Evolutionary conservation across 2,329 filamentous ascomycete species (phyloP).

Genomic region (Pseudogymnoascus sp.): DNA sequence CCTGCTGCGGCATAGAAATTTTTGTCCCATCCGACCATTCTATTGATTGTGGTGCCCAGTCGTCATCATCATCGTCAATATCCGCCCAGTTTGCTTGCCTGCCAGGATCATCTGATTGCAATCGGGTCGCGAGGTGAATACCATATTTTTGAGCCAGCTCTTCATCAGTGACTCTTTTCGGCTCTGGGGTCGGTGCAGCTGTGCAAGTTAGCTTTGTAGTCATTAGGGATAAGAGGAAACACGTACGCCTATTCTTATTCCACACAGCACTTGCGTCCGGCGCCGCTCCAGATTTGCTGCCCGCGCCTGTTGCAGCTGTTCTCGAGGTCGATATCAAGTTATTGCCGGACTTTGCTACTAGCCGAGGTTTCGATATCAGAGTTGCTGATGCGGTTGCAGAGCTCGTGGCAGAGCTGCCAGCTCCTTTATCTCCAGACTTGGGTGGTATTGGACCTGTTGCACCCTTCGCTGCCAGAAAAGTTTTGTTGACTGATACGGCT

Average conservation of each 20-base stretch:
- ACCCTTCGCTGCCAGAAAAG: slow-evolving; percentile 69
- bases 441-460: slow-evolving; percentile 37
- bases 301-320: slow-evolving; percentile 39
- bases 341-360: slow-evolving; percentile 68
- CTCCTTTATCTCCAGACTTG: slow-evolving; percentile 46
- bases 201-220: slow-evolving; percentile 22
- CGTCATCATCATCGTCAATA: slow-evolving; percentile 81
- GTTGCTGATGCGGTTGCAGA: slow-evolving; percentile 40
- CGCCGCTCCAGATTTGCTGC: slow-evolving; percentile 49
- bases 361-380: slow-evolving; percentile 56
- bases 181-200: slow-evolving; percentile 61
- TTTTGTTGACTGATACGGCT: slow-evolving; percentile 78
- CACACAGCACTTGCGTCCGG: slow-evolving; percentile 72
- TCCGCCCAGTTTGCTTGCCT: slow-evolving; percentile 84
- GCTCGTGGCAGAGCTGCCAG: slow-evolving; percentile 32
- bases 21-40: slow-evolving; percentile 87
- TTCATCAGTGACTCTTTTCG: slow-evolving; percentile 79
- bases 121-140: slow-evolving; percentile 73
- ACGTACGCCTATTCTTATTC: slow-evolving; percentile 81
- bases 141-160: slow-evolving; percentile 78
- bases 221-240: slow-evolving; percentile 10
- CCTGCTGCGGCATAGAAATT: slow-evolving; percentile 60
- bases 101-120: slow-evolving; percentile 66
- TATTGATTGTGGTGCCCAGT: slow-evolving; percentile 78
- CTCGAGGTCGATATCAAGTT: slow-evolving; percentile 45